Base-by-base conservation (phyloP, 345 rosid species). In the Capsella bursapastoris region DNA sequence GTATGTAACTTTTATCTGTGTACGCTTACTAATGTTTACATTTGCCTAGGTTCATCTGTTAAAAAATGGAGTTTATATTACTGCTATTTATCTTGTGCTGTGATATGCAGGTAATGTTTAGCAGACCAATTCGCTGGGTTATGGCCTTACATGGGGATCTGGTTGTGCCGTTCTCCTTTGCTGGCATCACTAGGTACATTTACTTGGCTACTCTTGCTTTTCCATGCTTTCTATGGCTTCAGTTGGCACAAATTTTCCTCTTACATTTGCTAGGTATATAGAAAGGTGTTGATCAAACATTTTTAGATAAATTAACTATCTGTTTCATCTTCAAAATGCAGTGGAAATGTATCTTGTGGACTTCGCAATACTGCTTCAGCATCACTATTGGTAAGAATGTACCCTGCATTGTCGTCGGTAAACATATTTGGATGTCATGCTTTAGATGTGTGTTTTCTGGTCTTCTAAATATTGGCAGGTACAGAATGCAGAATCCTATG, bases 61-160 rank as follows among this genome's bases (percentile, higher is more conserved):
- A 40, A 64, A 65, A 57, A 34, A 52, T 32, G 37, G 47, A 3
- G 34, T 71, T 49, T 67, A 4, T 25, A 9, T 45, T 44, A 66
- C 16, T 66, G 70, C 49, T 51, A 4, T 59, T 56, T 41, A 66
- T 75, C 56, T 25, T 32, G 49, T 70, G 64, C 74, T 66, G 64
- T 77, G 75, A 47, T 78, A 64, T 66, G 81, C 82, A 94, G 98
- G 86, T 89, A 51, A 49, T 83, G 80, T 94, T 94, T 82, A 89
- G 97, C 85, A 83, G 98, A 78, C 98, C 98, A 44, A 75, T 94
- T 72, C 96, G 96, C 74, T 94, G 98, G 98, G 84, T 94, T 75
- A 72, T 91, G 90, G 96, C 97, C 77, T 81, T 94, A 72, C 96
- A 91, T 66, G 98, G 98, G 70, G 89, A 86, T 68, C 81, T 76